Evolutionary conservation across 495 filamentous ascomycete species (phyloP).

Genomic region (Haplographium delicatum): DNA sequence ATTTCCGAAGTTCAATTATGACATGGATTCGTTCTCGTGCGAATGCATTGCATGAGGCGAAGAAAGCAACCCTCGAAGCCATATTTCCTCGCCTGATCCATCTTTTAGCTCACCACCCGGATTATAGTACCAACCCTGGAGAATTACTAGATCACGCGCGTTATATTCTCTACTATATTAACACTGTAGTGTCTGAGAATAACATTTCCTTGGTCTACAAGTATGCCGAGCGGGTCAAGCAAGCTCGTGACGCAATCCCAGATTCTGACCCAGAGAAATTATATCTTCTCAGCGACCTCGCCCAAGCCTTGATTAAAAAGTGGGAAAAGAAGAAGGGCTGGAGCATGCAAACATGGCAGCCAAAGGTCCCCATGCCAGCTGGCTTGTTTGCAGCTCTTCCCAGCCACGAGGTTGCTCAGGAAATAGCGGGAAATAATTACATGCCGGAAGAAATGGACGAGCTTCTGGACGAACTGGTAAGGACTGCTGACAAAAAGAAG

Average conservation of each 20-base stretch:
- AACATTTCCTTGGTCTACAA: conserved; percentile 89
- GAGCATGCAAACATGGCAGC: conserved; percentile 74
- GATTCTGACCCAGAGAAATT: conserved; percentile 57
- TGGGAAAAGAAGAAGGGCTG: conserved; percentile 77
- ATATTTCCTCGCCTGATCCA: conserved; percentile 82
- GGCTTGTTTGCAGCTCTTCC: conserved; percentile 70
- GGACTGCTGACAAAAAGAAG: conserved; percentile 35
- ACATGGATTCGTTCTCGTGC: conserved; percentile 87
- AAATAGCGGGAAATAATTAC: conserved; percentile 77
- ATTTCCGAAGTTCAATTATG: conserved; percentile 64
- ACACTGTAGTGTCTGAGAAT: conserved; percentile 72
- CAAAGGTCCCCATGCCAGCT: conserved; percentile 72
- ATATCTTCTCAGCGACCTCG: conserved; percentile 84
- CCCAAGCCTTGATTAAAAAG: conserved; percentile 72
- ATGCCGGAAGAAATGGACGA: conserved; percentile 74
- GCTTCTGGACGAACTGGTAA: conserved; percentile 48
- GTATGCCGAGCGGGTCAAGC: conserved; percentile 88
- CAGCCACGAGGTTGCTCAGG: conserved; percentile 72
- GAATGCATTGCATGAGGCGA: conserved; percentile 42
- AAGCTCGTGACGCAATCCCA: conserved; percentile 72
- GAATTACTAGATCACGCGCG: conserved; percentile 73
- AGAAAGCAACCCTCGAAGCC: conserved; percentile 68
- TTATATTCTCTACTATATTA: conserved; percentile 88
- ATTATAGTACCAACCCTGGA: conserved; percentile 64
- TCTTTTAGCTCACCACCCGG: conserved; percentile 89